Evolutionary conservation across 306 rosid genomes (phyloP).

Genomic region (Hippophae tibetana): DNA sequence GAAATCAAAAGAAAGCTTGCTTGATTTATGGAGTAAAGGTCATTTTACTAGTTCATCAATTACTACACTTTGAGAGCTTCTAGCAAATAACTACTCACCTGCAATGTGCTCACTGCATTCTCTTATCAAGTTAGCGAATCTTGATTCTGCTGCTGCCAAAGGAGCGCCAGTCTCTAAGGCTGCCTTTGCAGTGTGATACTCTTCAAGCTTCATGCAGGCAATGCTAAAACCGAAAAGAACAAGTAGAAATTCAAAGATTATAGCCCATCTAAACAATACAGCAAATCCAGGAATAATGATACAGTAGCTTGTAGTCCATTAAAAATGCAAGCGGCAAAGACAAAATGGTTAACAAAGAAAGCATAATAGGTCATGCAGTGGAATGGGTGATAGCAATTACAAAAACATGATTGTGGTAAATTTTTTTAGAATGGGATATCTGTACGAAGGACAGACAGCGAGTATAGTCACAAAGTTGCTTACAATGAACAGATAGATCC

Average conservation of each 20-base stretch:
- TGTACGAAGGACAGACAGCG: no score
- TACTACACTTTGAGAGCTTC: conserved; percentile 5
- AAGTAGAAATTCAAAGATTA: neutral
- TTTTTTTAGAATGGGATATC: no score
- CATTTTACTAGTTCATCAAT: conserved; percentile 1
- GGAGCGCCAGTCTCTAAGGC: conserved; percentile 68
- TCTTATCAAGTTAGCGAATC: conserved; percentile 44
- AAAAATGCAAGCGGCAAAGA: no score
- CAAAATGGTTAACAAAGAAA: no score
- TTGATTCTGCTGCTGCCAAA: conserved; percentile 39
- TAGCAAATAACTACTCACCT: conserved; percentile 32
- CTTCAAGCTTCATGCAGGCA: conserved; percentile 84
- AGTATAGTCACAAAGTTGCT: no score
- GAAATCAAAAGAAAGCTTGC: neutral
- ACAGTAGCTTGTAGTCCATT: neutral
- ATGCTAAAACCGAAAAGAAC: conserved; percentile 30
- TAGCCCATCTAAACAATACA: neutral
- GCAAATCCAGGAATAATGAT: neutral
- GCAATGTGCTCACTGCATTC: conserved; percentile 62
- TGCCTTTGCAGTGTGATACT: conserved; percentile 75
- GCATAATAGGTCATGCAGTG: no score
- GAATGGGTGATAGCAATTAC: no score
- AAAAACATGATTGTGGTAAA: no score
- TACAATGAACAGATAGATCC: no score
- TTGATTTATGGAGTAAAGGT: neutral